phyloP scores from a whole-genome alignment of 495 filamentous ascomycete species.

The Evansstolkia leycettana region DNA sequence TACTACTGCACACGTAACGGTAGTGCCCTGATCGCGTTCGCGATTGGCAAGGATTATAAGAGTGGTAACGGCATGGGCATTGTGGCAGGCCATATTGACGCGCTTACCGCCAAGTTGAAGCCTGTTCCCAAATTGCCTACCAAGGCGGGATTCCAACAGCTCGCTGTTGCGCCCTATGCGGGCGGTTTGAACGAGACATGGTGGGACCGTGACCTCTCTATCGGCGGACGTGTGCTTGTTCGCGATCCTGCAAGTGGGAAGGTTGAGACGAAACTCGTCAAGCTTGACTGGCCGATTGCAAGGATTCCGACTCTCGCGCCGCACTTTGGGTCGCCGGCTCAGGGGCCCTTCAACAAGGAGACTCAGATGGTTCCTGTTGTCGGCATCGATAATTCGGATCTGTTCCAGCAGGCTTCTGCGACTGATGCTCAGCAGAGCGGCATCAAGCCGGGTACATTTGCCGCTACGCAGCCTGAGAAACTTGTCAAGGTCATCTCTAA shows the following conservation, averaged over 20 bases:
- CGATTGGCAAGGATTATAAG: slow-evolving; percentile 67
- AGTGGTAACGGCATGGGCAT: slow-evolving; percentile 73
- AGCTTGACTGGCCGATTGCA: slow-evolving; percentile 88
- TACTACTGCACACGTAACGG: slow-evolving; percentile 84
- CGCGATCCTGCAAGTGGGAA: slow-evolving; percentile 61
- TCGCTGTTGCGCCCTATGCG: slow-evolving; percentile 88
- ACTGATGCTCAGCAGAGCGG: slow-evolving; percentile 15
- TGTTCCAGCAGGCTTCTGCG: slow-evolving; percentile 17
- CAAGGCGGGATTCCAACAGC: slow-evolving; percentile 74
- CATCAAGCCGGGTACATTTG: slow-evolving; percentile 48
- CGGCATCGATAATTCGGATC: slow-evolving; percentile 67
- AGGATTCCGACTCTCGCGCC: slow-evolving; percentile 86
- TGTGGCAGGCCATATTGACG: slow-evolving; percentile 86
- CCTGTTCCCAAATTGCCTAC: slow-evolving; percentile 70
- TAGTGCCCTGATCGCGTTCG: slow-evolving; percentile 77
- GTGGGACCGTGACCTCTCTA: slow-evolving; percentile 89
- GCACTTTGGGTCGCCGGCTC: slow-evolving; percentile 75
- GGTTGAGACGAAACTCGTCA: slow-evolving; percentile 71
- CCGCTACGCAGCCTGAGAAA: slow-evolving; percentile 66
- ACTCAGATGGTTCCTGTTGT: slow-evolving; percentile 93
- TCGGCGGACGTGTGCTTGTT: slow-evolving; percentile 80
- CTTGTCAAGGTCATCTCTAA: slow-evolving; percentile 72
- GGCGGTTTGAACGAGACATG: slow-evolving; percentile 75
- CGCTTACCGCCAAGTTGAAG: slow-evolving; percentile 79
- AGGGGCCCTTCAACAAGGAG: slow-evolving; percentile 73